A percentile compares a stretch with the other conserved stretches of the same genome.
Evolutionary conservation across 176 grass and related monocot genomes (phyloP).

Genomic region (Areca catechu): DNA sequence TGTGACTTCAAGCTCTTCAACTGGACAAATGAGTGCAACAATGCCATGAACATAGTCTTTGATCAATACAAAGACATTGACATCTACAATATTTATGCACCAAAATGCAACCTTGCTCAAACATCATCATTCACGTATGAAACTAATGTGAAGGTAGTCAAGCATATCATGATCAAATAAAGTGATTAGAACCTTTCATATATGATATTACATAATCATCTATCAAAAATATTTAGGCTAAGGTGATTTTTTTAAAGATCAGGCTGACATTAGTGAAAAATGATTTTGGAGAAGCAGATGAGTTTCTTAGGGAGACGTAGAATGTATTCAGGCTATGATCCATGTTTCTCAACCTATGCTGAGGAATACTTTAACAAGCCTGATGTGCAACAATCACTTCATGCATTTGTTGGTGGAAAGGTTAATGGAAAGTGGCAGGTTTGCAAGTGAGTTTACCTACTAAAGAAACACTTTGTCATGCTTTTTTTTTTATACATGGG

Average conservation of each 20-base stretch:
- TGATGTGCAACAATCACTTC: slow-evolving; percentile 58
- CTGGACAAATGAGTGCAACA: slow-evolving; percentile 35
- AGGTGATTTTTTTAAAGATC: no score
- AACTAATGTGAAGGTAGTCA: neutral
- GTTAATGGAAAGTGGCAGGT: slow-evolving; percentile 31
- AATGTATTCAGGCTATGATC: slow-evolving; percentile 58
- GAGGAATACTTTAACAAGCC: slow-evolving; percentile 66
- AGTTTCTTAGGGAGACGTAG: slow-evolving; percentile 11
- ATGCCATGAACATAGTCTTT: slow-evolving; percentile 35
- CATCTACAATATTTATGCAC: slow-evolving; percentile 84
- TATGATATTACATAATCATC: no score
- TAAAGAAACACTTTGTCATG: neutral
- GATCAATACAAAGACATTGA: slow-evolving; percentile 48
- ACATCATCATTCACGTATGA: slow-evolving; percentile 14
- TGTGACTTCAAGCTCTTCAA: slow-evolving; percentile 57
- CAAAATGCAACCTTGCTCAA: slow-evolving; percentile 60
- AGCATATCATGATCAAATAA: no score
- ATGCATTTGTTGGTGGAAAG: slow-evolving; percentile 41
- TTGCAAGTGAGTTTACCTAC: slow-evolving; percentile 48
- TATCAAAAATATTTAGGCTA: no score
- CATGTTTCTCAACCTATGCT: slow-evolving; percentile 60
- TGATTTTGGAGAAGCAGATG: slow-evolving; percentile 1
- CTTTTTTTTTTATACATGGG: slow-evolving; percentile 1
- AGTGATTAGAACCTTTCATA: no score
- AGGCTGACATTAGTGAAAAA: no score